These are phyloP conservation scores for Camellia japonica DNA, from an alignment of 148 eudicot species.

Conservation along the genomic window DNA sequence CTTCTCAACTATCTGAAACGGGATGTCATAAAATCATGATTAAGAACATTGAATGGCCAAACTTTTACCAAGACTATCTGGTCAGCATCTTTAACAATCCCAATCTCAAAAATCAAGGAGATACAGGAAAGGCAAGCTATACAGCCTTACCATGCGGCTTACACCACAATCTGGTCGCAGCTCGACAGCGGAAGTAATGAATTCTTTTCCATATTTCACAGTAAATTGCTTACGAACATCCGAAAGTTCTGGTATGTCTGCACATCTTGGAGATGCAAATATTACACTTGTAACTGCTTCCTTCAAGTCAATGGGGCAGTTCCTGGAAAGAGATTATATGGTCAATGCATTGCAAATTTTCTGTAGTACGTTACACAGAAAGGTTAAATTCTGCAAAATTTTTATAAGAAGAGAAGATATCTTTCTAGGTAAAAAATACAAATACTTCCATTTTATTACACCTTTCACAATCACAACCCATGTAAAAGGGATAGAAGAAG, in stretches of 20 bases:
- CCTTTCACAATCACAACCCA: background rate
- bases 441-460: background rate
- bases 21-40: conserved; percentile 12
- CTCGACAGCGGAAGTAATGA: conserved; percentile 68
- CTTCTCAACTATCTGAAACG: conserved; percentile 84
- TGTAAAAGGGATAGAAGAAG: background rate
- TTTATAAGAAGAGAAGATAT: background rate
- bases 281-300: conserved; percentile 86
- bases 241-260: conserved; percentile 78
- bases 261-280: conserved; percentile 96
- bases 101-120: conserved; percentile 8
- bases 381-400: background rate
- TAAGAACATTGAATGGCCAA: background rate
- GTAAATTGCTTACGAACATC: conserved; percentile 79
- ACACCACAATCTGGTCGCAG: conserved; percentile 90
- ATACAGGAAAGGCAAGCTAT: background rate
- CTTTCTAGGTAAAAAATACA: background rate
- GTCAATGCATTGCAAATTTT: conserved; percentile 4
- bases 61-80: background rate
- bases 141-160: conserved; percentile 62
- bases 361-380: background rate
- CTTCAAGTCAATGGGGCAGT: conserved; percentile 88
- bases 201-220: conserved; percentile 92
- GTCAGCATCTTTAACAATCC: background rate
- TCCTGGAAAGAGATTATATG: conserved; percentile 36